Evolutionary conservation across 805 yeast species (phyloP).

Genomic region (Phaffomyces antillensis): DNA sequence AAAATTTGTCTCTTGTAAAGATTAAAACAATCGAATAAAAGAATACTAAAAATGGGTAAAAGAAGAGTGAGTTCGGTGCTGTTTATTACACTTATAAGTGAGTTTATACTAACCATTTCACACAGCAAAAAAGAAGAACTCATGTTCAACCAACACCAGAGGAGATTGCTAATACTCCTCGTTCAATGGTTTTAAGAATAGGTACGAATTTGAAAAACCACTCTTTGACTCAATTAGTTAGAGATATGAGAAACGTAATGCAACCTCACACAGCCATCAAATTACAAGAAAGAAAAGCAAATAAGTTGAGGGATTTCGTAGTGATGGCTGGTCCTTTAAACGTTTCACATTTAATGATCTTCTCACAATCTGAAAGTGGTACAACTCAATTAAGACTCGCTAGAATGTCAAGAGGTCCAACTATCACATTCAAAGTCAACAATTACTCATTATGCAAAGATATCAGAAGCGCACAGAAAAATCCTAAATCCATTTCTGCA

Average conservation of each 20-base stretch:
- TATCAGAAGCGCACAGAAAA: constrained; percentile 57
- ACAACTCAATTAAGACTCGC: constrained; percentile 77
- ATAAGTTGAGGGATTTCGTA: constrained; percentile 84
- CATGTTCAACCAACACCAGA: constrained; percentile 63
- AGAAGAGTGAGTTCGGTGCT: constrained; percentile 35
- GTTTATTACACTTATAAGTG: not conserved
- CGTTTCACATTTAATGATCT: constrained; percentile 80
- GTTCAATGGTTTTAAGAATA: constrained; percentile 88
- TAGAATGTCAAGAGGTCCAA: constrained; percentile 91
- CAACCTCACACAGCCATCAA: constrained; percentile 95
- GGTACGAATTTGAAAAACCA: constrained; percentile 75
- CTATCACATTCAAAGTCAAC: constrained; percentile 71
- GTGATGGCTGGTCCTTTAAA: constrained; percentile 99
- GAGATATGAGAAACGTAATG: constrained; percentile 84
- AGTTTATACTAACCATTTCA: constrained; percentile 7
- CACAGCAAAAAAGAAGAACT: constrained; percentile 72
- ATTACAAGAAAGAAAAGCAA: constrained; percentile 77
- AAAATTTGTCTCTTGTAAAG: not conserved
- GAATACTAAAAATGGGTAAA: constrained; percentile 35
- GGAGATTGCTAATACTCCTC: constrained; percentile 68
- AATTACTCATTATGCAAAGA: constrained; percentile 80
- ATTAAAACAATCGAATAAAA: not conserved
- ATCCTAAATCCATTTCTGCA: constrained; percentile 70
- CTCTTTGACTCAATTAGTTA: constrained; percentile 75
- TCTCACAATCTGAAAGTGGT: constrained; percentile 79